phyloP scores from a whole-genome alignment of 208 protist species.

The Endotrypanum monterogeii region DNA sequence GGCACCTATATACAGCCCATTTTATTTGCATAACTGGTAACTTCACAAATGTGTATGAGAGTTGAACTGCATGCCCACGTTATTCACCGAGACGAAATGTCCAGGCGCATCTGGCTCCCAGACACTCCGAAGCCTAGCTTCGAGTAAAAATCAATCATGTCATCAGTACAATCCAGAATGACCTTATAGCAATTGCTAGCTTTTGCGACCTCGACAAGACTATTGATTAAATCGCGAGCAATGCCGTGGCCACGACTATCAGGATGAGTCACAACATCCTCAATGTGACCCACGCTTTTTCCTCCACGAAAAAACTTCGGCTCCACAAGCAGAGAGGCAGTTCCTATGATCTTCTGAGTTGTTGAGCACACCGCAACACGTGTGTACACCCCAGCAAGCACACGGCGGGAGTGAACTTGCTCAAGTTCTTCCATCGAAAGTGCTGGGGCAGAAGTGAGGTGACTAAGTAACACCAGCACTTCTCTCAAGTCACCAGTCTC shows the following conservation, averaged over 20 bases:
- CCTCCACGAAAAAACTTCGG: constrained; percentile 77
- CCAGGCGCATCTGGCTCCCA: constrained; percentile 78
- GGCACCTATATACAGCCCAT: neutral
- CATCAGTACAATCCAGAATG: constrained; percentile 78
- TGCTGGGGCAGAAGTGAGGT: constrained; percentile 26
- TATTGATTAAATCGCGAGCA: constrained; percentile 52
- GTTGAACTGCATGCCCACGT: neutral
- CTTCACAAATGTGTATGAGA: neutral
- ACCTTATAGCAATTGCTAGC: constrained; percentile 81
- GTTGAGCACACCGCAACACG: constrained; percentile 49
- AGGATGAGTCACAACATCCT: constrained; percentile 82
- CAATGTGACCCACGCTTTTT: constrained; percentile 78
- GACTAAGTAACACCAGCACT: constrained; percentile 29
- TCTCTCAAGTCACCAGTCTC: constrained; percentile 24
- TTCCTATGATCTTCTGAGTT: constrained; percentile 48
- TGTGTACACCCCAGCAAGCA: constrained; percentile 40
- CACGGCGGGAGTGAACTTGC: constrained; percentile 23
- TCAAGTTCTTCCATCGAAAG: constrained; percentile 31
- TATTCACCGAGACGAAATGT: constrained; percentile 18
- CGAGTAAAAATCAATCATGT: constrained; percentile 55
- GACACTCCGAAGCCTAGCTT: constrained; percentile 62
- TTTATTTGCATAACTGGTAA: neutral
- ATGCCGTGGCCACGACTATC: constrained; percentile 57
- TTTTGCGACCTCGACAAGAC: constrained; percentile 44
- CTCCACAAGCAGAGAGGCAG: constrained; percentile 80